Evolutionary conservation across 331 rosid species (phyloP), one percentile per base, ranked within the genome.

Genomic region (Malus hybrid): DNA sequence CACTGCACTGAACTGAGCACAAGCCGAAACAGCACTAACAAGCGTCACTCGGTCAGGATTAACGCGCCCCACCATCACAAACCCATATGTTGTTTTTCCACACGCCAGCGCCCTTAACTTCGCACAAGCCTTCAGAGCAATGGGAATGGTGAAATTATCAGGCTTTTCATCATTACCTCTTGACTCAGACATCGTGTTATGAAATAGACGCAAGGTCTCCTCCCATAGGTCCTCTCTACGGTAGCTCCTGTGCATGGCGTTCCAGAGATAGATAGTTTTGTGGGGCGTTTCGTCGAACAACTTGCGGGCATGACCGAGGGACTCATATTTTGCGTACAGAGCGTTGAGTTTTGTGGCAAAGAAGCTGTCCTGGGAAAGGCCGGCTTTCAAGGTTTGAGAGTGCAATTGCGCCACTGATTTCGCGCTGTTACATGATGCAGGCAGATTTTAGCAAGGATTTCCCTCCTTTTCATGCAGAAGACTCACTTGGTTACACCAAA

Each of bases 251-350:
- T 8, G 46, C 46, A 84, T 53, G 48, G 91, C 91, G 75, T 89
- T 93, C 95, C 97, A 89, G 3, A 86, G 84, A 75, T 83, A 78
- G 20, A 81, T 84, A 53, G 84, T 80, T 82, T 63, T 89, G 6
- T 46, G 32, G 10, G 90, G 90, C 60, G 87, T 85, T 87, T 90
- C 96, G 18, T 87, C 93, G 57, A 93, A 89, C 84, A 90, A 71
- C 64, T 82, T 79, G 24, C 86, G 88, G 24, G 91, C 98, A 33
- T 75, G 66, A 28, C 1, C 64, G 19, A 86, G 73, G 14, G 90
- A 83, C 7, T 77, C 78, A 70, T 86, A 66, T 66, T 73, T 88
- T 3, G 81, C 73, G 74, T 87, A 88, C 7, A 84, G 52, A 6
- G 63, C 78, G 61, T 22, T 82, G 78, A 93, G 90, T 74, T 89